phyloP scores from a whole-genome alignment of 2,329 filamentous ascomycete genomes.

The Pyrenochaeta sp. region DNA sequence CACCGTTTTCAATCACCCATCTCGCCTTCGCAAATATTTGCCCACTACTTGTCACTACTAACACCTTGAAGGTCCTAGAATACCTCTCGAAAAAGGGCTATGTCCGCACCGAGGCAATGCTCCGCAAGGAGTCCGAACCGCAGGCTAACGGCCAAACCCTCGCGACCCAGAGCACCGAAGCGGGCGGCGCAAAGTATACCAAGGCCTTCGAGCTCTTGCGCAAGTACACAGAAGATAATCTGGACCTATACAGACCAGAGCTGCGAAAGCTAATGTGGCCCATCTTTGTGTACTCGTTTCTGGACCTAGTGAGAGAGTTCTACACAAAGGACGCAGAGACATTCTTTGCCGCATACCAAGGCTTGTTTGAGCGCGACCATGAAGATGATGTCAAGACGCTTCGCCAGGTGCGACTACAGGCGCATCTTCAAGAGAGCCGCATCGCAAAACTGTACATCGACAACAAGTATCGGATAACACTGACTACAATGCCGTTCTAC shows the following conservation, averaged over 20 bases:
- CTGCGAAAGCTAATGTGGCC: constrained; percentile 90
- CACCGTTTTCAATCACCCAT: background rate
- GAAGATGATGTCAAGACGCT: constrained; percentile 81
- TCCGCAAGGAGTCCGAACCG: constrained; percentile 87
- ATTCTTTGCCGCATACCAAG: constrained; percentile 75
- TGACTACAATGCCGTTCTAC: constrained; percentile 85
- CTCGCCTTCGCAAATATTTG: background rate
- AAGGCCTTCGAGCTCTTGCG: constrained; percentile 77
- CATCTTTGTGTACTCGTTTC: constrained; percentile 89
- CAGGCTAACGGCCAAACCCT: constrained; percentile 84
- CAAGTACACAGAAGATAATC: constrained; percentile 87
- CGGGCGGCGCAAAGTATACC: constrained; percentile 77
- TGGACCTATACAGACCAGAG: constrained; percentile 94
- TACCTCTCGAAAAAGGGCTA: constrained; percentile 97
- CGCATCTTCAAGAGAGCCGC: constrained; percentile 79
- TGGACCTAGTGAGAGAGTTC: constrained; percentile 78
- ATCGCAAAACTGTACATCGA: constrained; percentile 82
- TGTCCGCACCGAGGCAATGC: constrained; percentile 88
- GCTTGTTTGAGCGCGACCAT: constrained; percentile 78
- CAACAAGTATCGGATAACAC: constrained; percentile 87
- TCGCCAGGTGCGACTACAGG: constrained; percentile 75
- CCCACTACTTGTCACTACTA: constrained; percentile 1
- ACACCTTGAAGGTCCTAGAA: constrained; percentile 75
- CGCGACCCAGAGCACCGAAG: constrained; percentile 69
- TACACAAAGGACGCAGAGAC: constrained; percentile 75